Base-by-base conservation (phyloP, 2,329 filamentous ascomycete genomes). In the Esteya vermicola region DNA sequence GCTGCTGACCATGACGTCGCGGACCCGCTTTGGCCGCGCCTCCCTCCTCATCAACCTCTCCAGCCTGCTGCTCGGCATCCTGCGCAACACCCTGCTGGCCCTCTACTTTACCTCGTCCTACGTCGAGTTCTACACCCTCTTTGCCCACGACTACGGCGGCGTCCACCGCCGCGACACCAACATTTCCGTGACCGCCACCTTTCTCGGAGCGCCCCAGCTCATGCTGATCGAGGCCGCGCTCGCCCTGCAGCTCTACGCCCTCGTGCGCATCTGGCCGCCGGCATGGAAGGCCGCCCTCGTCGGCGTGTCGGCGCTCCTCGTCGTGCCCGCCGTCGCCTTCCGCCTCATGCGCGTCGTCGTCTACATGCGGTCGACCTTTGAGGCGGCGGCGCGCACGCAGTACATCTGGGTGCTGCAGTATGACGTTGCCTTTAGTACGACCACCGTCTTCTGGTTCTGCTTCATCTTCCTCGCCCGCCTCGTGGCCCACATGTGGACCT, bases 11-110 rank as follows among this genome's bases (percentile, higher is more conserved):
- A 67, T 88, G 55, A 86, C 82, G 0, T 72, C 73, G 18, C 55
- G 63, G 0, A 64, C 73, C 47, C 85, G 84, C 54, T 71, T 82
- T 44, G 61, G 62, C 39, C 78, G 78, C 2, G 53, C 65, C 0
- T 68, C 84, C 18, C 82, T 81, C 54, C 52, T 78, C 46, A 62
- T 86, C 50, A 85, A 88, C 53, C 48, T 70, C 18, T 43, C 67
- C 20, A 71, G 72, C 13, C 67, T 93, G 18, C 38, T 70, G 36
- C 53, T 77, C 51, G 77, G 80, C 57, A 60, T 71, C 37, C 55
- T 75, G 34, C 77, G 81, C 43, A 68, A 66, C 51, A 54, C 69
- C 14, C 57, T 85, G 6, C 61, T 75, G 19, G 59, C 63, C 39
- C 52, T 74, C 41, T 81, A 71, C 56, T 78, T 75, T 52, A 70